phyloP scores from a whole-genome alignment of 371 early-diverging fungal species.

The Phascolomyces articulosus region DNA sequence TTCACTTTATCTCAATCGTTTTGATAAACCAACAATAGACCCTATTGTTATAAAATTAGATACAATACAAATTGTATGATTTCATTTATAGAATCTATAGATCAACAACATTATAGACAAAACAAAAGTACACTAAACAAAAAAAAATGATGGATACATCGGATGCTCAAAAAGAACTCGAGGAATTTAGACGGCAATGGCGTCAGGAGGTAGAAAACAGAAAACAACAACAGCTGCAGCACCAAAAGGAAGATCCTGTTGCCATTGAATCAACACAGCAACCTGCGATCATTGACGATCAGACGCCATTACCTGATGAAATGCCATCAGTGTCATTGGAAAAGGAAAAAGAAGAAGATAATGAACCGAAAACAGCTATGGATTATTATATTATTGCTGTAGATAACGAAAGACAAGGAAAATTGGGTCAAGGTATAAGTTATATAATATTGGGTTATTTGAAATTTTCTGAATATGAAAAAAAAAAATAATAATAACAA shows the following conservation, averaged over 20 bases:
- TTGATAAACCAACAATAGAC: too few species aligned
- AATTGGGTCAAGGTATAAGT: conserved; percentile 50
- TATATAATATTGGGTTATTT: not conserved
- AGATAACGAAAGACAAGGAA: conserved; percentile 52
- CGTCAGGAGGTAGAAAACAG: conserved; percentile 40
- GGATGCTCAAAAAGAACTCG: conserved; percentile 26
- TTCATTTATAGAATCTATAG: too few species aligned
- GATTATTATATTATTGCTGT: conserved; percentile 53
- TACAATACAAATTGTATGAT: too few species aligned
- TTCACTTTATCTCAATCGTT: too few species aligned
- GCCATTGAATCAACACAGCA: not conserved
- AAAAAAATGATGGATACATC: not conserved
- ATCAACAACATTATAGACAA: too few species aligned
- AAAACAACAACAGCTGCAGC: conserved; percentile 13
- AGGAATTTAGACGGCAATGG: conserved; percentile 53
- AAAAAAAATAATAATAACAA: not conserved
- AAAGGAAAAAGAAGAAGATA: conserved; percentile 15
- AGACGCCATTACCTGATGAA: not conserved
- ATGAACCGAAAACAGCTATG: conserved; percentile 36
- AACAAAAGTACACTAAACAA: too few species aligned
- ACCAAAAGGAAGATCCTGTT: conserved; percentile 7
- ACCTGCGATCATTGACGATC: not conserved
- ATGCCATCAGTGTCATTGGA: conserved; percentile 14
- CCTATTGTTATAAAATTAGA: too few species aligned
- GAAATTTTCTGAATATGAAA: not conserved